phyloP scores from a whole-genome alignment of 108 stramenopile genomes.

The Cyclotella baltica region DNA sequence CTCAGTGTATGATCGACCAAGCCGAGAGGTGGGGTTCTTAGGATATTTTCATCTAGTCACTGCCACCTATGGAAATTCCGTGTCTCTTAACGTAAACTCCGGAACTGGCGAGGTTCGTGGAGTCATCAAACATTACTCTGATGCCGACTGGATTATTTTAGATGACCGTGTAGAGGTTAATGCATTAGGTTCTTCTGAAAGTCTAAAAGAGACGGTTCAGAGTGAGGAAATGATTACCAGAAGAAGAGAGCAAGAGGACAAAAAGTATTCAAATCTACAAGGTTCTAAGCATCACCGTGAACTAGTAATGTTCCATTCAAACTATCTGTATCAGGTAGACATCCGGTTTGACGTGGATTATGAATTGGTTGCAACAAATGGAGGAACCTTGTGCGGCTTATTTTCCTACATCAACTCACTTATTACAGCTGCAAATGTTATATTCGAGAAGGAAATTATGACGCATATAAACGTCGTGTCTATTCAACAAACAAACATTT shows the following conservation, averaged over 20 bases:
- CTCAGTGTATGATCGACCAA: conserved; percentile 5
- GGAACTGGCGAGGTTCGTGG: background rate
- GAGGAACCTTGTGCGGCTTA: conserved; percentile 4
- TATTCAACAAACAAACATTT: conserved; percentile 3
- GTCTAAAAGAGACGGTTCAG: background rate
- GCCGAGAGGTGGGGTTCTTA: conserved; percentile 1
- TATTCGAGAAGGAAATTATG: conserved; percentile 32
- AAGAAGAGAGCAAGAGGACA: too few relatives aligned
- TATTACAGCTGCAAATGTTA: conserved; percentile 18
- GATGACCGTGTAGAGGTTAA: background rate
- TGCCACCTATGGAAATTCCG: background rate
- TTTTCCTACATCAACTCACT: conserved; percentile 25
- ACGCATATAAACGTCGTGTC: conserved; percentile 23
- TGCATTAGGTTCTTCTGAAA: background rate
- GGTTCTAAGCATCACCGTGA: background rate
- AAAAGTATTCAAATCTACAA: background rate
- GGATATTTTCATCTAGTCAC: conserved; percentile 2
- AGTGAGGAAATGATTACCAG: background rate
- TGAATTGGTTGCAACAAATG: background rate
- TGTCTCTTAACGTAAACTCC: background rate
- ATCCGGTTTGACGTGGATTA: conserved; percentile 20
- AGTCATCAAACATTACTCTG: background rate
- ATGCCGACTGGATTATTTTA: background rate
- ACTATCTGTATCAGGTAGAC: conserved; percentile 28
- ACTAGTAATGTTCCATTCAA: conserved; percentile 3